These are phyloP conservation scores for Aspergillus bombycis DNA, from an alignment of 2,329 filamentous ascomycete genomes.

Conservation along the genomic window DNA sequence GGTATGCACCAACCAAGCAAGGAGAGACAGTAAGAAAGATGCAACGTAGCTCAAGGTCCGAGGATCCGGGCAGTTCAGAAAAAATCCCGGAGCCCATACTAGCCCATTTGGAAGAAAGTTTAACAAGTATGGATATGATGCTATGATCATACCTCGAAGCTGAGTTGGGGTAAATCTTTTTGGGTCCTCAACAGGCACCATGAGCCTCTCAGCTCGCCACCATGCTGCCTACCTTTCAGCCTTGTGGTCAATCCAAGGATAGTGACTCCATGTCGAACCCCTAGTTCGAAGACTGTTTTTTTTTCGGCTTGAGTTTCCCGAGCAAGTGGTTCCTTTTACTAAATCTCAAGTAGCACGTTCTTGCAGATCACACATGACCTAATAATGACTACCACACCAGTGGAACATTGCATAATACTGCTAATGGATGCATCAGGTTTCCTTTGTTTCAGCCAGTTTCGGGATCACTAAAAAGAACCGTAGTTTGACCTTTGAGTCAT, in stretches of 20 bases:
- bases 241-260: not conserved
- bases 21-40: constrained; percentile 14
- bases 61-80: not conserved
- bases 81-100: not conserved
- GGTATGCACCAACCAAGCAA: constrained; percentile 24
- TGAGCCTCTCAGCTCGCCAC: not conserved
- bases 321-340: not conserved
- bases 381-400: not conserved
- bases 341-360: not conserved
- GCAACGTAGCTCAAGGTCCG: constrained; percentile 1
- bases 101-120: not conserved
- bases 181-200: no score
- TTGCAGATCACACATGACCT: not conserved
- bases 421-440: not conserved
- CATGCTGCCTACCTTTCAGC: not conserved
- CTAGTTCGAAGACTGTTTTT: not conserved
- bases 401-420: not conserved
- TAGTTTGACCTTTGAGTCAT: not conserved
- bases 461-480: not conserved
- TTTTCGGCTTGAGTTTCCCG: not conserved
- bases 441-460: not conserved
- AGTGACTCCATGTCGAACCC: not conserved
- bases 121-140: not conserved
- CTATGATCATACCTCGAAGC: not conserved
- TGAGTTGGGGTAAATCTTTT: not conserved